Conservation (phyloP, 164 flowering plant species). For the Stephania yunnanensis region DNA sequence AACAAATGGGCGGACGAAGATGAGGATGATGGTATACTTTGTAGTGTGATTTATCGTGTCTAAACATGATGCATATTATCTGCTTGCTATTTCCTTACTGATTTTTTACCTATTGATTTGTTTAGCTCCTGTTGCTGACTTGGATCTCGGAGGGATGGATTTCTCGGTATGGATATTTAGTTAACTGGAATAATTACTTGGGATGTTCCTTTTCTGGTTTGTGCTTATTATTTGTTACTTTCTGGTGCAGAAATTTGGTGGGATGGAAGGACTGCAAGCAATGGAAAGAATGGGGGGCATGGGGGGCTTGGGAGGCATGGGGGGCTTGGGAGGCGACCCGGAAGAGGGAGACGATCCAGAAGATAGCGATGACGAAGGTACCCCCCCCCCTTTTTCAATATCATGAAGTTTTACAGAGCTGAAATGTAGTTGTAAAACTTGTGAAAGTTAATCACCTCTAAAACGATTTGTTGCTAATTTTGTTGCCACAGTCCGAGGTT, state of each 20-base stretch:
- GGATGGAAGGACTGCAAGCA: slow-evolving; percentile 37
- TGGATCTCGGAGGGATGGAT: slow-evolving; percentile 85
- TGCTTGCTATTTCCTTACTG: background rate
- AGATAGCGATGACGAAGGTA: slow-evolving; percentile 81
- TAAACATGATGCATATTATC: background rate
- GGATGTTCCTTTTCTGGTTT: background rate
- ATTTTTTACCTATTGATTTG: slow-evolving; percentile 9
- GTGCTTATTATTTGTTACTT: background rate
- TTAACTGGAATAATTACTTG: background rate
- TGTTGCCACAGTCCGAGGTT: too few relatives aligned
- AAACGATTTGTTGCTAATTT: background rate
- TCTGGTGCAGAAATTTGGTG: slow-evolving; percentile 51
- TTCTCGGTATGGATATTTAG: slow-evolving; percentile 56
- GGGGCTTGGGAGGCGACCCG: slow-evolving; percentile 31
- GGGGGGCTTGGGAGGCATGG: slow-evolving; percentile 39
- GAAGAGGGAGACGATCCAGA: slow-evolving; percentile 39
- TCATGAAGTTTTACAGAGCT: background rate
- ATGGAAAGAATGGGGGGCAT: slow-evolving; percentile 31
- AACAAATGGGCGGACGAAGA: slow-evolving; percentile 98
- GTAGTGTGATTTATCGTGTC: background rate
- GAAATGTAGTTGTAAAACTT: background rate
- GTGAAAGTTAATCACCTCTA: background rate
- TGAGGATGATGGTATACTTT: slow-evolving; percentile 47
- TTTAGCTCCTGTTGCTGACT: slow-evolving; percentile 46
- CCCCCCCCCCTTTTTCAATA: background rate